phyloP scores from a whole-genome alignment of 1,284 basidiomycete genomes.

The Boletus sp. region DNA sequence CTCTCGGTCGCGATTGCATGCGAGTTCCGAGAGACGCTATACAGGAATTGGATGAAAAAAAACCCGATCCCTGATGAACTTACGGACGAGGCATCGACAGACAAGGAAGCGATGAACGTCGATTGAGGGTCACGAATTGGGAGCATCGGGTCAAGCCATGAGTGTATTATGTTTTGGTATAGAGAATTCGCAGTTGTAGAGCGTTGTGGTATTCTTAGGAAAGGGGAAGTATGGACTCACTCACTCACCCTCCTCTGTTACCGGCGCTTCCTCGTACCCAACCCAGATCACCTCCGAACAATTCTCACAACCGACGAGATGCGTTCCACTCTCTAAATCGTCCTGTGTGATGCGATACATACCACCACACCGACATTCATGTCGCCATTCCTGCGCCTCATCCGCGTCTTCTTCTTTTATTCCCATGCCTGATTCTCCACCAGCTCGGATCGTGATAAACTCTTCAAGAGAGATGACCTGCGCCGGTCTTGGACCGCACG shows the following conservation, averaged over 20 bases:
- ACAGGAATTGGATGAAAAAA: constrained; percentile 51
- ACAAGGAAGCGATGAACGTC: constrained; percentile 28
- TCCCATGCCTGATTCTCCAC: constrained; percentile 14
- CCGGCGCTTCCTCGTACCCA: constrained; percentile 61
- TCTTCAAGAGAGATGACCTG: constrained; percentile 78
- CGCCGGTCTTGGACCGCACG: constrained; percentile 61
- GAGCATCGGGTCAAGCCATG: background rate
- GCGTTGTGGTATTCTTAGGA: too few species aligned
- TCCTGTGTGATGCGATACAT: constrained; percentile 56
- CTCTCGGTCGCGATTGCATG: constrained; percentile 64
- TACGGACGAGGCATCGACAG: constrained; percentile 13
- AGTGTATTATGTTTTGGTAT: background rate
- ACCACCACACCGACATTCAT: constrained; percentile 74
- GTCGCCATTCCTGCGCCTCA: constrained; percentile 46
- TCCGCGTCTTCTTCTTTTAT: constrained; percentile 6
- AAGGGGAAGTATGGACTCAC: constrained; percentile 3
- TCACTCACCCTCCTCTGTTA: constrained; percentile 6
- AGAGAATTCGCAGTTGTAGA: too few species aligned
- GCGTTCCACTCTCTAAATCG: constrained; percentile 66
- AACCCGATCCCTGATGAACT: constrained; percentile 18
- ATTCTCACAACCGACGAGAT: constrained; percentile 67
- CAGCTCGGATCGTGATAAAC: constrained; percentile 44
- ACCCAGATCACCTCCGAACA: constrained; percentile 82
- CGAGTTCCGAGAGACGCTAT: constrained; percentile 54
- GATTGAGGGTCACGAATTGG: constrained; percentile 24